Base-by-base conservation (phyloP, 148 eudicot species). In the Rhododendron simsii region DNA sequence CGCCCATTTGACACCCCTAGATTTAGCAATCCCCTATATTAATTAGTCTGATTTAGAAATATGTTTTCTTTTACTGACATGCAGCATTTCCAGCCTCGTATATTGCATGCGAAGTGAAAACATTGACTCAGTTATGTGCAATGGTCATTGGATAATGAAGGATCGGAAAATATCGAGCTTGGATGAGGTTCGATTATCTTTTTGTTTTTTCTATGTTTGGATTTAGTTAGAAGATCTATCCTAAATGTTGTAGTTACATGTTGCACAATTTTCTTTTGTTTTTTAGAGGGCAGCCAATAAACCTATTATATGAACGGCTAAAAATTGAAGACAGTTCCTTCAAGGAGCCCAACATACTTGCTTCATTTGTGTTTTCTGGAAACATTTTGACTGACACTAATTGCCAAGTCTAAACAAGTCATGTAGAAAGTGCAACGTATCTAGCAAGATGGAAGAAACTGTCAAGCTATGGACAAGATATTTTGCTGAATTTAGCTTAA, bases 1-100 rank as follows among this genome's bases (percentile, higher is more conserved):
- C 35, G 35, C 35, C 35, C 35, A 33, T 33, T 33, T 33, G 35
- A 33, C 35, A 33, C 35, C 35, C 1, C 35, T 33, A 33, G 69
- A 55, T 20, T 48, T 50, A 4, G 21, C 50, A 5, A 20, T 59
- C 33, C 20, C 8, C 67, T 35, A 23, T n/a, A 15, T 50, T 74
- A 5, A 73, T 35, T 50, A 18, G 0, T 8, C 8, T 9, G 57
- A 65, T 44, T n/a, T 26, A 53, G 65, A 71, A 44, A 41, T 41
- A 78, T 15, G 45, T 82, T 73, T 61, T 57, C 26, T 85, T 59
- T 71, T 30, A 57, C 71, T 41, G 23, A 18, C 84, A 47, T 88
- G 93, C 99, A 96, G 99, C 90, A 96, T 96, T 73, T 92, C 98
- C 77, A 95, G 93, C 90, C 92, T 96, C 48, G 98, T 95, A 28